Evolutionary conservation across 1,139 yeast genomes (phyloP), one percentile per base, ranked within the genome.

Genomic region (Hyphopichia khmerensis): DNA sequence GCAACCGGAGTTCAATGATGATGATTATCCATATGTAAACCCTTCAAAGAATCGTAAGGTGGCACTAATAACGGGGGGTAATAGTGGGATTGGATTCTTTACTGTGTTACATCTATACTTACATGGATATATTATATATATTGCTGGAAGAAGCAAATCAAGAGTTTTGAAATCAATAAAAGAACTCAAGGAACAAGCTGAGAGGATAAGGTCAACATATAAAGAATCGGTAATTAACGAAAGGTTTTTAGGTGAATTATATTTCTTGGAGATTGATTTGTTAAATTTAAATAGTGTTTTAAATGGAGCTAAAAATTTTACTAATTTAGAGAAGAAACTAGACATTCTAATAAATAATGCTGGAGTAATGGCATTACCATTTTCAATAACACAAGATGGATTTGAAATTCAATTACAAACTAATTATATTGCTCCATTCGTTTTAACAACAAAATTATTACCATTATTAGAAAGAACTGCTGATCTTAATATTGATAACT

Each of bases 321-420:
- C 64, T 39, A 56, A 63, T 10, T 51, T 64, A 41, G 96, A 87
- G 53, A 55, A 65, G 6, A 62, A 66, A 29, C 60, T 89, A 16
- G 82, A 87, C 58, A 60, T 88, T 21, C 70, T 89, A 36, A 72
- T 89, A 31, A 81, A 87, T 53, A 89, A 88, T 59, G 95, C 96
- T 0, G 95, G 95, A 1, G 82, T 86, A 3, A 84, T 87, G 82
- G 95, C 87, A 2, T 67, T 83, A 13, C 95, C 95, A 0, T 80
- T 70, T 56, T 69, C 77, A 14, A 51, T 68, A 24, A 86, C 96
- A 0, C 64, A 64, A 21, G 96, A 89, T 56, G 83, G 82, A 5
- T 86, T 84, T 56, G 96, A 90, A 59, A 74, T 87, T 26, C 96
- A 87, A 56, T 64, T 87, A 45, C 96, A 87, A 56, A 84, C 91